Conservation (phyloP, 345 rosid species). For the Syzygium aqueum region DNA sequence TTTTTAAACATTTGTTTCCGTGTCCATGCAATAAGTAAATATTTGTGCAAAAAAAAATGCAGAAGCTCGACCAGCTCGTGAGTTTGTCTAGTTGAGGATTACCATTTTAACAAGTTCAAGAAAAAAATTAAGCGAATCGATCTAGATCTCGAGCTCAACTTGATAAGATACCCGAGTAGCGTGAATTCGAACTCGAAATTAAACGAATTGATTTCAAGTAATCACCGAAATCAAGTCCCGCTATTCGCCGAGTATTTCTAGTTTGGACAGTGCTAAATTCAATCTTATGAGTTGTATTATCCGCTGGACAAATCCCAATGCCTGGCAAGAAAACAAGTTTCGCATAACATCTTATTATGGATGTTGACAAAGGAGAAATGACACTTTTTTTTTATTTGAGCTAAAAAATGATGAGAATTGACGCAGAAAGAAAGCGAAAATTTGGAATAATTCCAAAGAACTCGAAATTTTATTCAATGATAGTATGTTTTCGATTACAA, state of each 20-base stretch:
- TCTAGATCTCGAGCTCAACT: background rate
- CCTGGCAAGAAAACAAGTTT: background rate
- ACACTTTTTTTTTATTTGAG: background rate
- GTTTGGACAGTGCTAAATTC: background rate
- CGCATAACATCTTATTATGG: background rate
- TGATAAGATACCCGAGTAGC: rapidly evolving
- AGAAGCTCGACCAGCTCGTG: background rate
- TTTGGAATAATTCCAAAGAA: too few species aligned
- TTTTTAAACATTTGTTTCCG: background rate
- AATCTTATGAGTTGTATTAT: background rate
- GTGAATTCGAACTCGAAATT: too few species aligned
- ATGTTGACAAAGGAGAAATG: background rate
- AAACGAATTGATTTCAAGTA: background rate
- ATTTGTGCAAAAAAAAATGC: background rate
- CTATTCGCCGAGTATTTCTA: background rate
- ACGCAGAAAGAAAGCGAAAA: too few species aligned
- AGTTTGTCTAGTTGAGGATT: background rate
- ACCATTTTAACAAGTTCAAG: background rate
- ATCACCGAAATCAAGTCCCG: rapidly evolving
- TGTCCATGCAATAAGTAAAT: background rate
- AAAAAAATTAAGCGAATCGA: background rate
- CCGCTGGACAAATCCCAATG: background rate
- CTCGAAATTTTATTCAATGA: too few species aligned
- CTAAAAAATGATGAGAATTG: background rate
- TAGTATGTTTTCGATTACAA: too few species aligned